These are phyloP conservation scores for Berkeleyomyces rouxiae DNA, from an alignment of 2,329 filamentous ascomycete genomes.

Conservation along the genomic window DNA sequence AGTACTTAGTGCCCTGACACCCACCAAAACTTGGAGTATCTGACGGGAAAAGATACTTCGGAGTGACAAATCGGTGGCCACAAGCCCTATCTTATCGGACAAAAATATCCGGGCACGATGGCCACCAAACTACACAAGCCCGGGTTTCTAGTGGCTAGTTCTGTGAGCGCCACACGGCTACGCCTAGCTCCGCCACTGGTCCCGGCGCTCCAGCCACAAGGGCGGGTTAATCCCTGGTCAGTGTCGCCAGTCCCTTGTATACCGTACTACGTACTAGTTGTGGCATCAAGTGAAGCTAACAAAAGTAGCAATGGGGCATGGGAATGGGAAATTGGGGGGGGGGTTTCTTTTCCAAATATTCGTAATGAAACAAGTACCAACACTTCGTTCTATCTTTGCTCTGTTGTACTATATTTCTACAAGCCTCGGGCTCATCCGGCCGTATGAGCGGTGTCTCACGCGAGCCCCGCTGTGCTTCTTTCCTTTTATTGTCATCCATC, in stretches of 20 bases:
- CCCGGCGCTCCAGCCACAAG: neutral
- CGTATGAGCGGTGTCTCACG: too few relatives aligned
- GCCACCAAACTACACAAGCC: constrained; percentile 8
- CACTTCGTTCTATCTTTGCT: neutral
- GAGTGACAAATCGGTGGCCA: constrained; percentile 12
- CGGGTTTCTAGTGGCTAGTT: constrained; percentile 10
- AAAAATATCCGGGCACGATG: constrained; percentile 11
- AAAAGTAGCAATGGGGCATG: neutral
- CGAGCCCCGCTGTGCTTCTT: neutral
- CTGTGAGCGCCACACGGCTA: constrained; percentile 11
- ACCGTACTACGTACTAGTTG: neutral
- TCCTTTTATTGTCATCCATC: too few relatives aligned
- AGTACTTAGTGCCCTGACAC: constrained; percentile 2
- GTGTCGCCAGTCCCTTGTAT: neutral
- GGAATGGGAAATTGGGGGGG: neutral
- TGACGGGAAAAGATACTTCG: constrained; percentile 7
- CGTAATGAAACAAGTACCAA: neutral
- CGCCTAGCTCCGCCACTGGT: constrained; percentile 10
- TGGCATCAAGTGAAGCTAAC: neutral
- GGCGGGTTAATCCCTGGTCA: neutral
- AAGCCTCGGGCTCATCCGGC: neutral
- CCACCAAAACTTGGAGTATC: constrained; percentile 1
- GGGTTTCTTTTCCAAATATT: neutral
- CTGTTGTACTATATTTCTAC: neutral
- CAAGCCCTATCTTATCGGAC: constrained; percentile 14